Evolutionary conservation across 129 eudicot species (phyloP).

Genomic region (Chrysanthemum makinoi): DNA sequence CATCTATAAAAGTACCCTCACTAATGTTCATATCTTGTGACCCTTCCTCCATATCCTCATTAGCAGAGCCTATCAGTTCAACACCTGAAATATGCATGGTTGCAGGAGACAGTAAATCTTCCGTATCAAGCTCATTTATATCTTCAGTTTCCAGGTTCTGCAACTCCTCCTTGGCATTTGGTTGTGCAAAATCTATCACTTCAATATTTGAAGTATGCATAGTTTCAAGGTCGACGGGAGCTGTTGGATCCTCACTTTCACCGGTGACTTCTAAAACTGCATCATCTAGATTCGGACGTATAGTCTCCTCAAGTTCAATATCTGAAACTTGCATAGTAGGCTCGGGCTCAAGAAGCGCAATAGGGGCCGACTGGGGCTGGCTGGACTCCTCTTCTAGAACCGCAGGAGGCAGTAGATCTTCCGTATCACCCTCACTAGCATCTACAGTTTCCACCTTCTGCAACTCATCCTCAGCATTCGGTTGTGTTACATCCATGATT

Average conservation of each 20-base stretch:
- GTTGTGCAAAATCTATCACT: constrained; percentile 20
- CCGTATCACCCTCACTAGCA: constrained; percentile 1
- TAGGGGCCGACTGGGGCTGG: constrained; percentile 12
- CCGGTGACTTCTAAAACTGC: constrained; percentile 11
- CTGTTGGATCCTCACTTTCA: constrained; percentile 17
- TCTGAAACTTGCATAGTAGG: constrained; percentile 16
- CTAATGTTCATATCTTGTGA: constrained; percentile 14
- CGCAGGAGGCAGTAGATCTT: constrained; percentile 5
- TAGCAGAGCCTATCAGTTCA: constrained; percentile 4
- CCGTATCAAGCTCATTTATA: constrained; percentile 1
- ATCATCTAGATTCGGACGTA: constrained; percentile 6
- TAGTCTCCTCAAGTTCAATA: constrained; percentile 24
- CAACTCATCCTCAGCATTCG: background rate
- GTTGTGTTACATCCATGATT: background rate
- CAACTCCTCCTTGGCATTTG: constrained; percentile 11
- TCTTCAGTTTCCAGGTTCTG: constrained; percentile 11
- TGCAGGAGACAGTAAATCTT: constrained; percentile 10
- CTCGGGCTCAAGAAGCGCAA: constrained; percentile 21
- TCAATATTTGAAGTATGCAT: constrained; percentile 22
- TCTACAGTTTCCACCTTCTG: constrained; percentile 13
- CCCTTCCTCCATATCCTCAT: constrained; percentile 23
- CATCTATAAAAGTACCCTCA: constrained; percentile 19
- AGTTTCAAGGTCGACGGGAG: constrained; percentile 20
- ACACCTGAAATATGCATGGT: constrained; percentile 10
- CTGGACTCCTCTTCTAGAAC: constrained; percentile 26